Conservation (phyloP, 208 protist species). For the Wallacemonas collosoma region DNA sequence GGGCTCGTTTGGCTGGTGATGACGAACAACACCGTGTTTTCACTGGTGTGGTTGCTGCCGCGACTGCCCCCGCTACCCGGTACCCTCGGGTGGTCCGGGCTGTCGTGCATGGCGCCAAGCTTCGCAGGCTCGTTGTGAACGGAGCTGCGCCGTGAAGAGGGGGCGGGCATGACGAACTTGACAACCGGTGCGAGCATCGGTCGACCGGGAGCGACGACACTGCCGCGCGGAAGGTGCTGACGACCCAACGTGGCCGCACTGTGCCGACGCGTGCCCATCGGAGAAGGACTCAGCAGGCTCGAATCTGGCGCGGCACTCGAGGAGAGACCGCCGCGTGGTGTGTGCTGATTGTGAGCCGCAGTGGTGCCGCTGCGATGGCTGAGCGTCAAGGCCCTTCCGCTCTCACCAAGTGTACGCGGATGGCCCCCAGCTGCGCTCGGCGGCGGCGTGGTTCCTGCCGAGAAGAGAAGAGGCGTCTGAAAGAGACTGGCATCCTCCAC, state of each 20-base stretch:
- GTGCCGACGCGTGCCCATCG: constrained; percentile 6
- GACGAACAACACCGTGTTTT: constrained; percentile 10
- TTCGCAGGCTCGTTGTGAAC: background rate
- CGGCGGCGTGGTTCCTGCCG: background rate
- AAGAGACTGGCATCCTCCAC: constrained; percentile 20
- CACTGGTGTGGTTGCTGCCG: background rate
- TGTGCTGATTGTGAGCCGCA: background rate
- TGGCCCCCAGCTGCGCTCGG: background rate
- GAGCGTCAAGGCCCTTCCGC: background rate
- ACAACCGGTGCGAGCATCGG: constrained; percentile 21
- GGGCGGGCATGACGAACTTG: constrained; percentile 10
- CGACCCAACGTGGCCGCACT: constrained; percentile 2
- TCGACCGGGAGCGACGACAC: background rate
- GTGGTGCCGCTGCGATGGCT: constrained; percentile 9
- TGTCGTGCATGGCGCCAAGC: background rate
- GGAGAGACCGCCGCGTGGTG: constrained; percentile 1
- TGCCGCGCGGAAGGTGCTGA: constrained; percentile 6
- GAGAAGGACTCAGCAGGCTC: background rate
- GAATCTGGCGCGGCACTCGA: background rate
- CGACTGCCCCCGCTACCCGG: background rate
- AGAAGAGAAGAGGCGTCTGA: constrained; percentile 28
- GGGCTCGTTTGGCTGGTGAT: background rate
- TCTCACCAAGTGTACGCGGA: constrained; percentile 5
- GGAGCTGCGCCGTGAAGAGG: constrained; percentile 28
- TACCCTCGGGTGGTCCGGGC: background rate